phyloP scores from a whole-genome alignment of 371 early-diverging fungal species.

The Nematocida sp. region DNA sequence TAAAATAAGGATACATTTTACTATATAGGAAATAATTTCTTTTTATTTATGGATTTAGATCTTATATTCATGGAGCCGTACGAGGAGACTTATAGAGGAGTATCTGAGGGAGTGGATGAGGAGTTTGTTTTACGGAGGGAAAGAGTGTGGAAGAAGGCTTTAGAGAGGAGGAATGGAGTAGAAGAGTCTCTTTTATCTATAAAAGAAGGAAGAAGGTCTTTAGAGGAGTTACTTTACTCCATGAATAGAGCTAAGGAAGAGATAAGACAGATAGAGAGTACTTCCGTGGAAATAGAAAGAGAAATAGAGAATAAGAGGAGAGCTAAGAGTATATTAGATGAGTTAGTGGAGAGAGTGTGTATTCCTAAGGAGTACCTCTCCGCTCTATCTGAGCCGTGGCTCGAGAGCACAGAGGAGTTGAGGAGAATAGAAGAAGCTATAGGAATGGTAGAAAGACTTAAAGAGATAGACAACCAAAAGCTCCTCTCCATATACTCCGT shows the following conservation, averaged over 20 bases:
- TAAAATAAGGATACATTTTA: constrained; percentile 3
- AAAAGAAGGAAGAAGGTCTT: background rate
- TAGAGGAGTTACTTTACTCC: background rate
- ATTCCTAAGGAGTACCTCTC: constrained; percentile 20
- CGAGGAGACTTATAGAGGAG: background rate
- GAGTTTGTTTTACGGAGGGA: constrained; percentile 4
- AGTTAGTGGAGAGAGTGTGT: background rate
- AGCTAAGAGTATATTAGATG: constrained; percentile 27
- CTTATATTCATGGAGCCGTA: constrained; percentile 42
- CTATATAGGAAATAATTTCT: background rate
- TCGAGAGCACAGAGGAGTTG: constrained; percentile 52
- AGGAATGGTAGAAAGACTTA: background rate
- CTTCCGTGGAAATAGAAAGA: constrained; percentile 35
- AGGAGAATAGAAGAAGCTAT: constrained; percentile 50
- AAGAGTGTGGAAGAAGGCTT: background rate
- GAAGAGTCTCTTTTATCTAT: background rate
- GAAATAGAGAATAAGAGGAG: constrained; percentile 42
- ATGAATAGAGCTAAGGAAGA: constrained; percentile 51
- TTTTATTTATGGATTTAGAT: constrained; percentile 52
- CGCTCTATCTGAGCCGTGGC: constrained; percentile 16
- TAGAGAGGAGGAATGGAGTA: background rate
- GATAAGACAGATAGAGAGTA: constrained; percentile 17
- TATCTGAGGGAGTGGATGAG: background rate
- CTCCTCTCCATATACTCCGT: background rate
- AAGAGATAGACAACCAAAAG: background rate